A percentile compares a stretch with the other conserved stretches of the same genome.
These are phyloP conservation scores for Citrus sp. DNA, from an alignment of 345 rosid species.

Conservation along the genomic window DNA sequence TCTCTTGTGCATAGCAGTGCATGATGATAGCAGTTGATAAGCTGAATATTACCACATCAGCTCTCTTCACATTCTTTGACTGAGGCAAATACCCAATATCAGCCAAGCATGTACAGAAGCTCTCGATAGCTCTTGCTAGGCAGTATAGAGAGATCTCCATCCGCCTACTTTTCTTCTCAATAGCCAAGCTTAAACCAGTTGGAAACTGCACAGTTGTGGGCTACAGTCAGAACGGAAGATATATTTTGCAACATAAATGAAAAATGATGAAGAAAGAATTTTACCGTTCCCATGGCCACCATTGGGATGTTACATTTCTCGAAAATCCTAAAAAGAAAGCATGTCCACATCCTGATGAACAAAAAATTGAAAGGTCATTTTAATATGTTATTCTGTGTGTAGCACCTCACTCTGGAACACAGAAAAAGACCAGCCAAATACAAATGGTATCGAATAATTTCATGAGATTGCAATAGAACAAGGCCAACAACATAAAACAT, in stretches of 20 bases:
- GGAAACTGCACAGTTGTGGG: slow-evolving; percentile 57
- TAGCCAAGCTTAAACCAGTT: slow-evolving; percentile 73
- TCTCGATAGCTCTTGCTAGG: slow-evolving; percentile 90
- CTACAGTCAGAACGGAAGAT: background rate
- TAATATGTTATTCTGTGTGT: background rate
- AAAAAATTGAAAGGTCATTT: background rate
- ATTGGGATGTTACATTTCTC: slow-evolving; percentile 71
- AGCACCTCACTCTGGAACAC: background rate
- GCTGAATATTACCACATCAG: slow-evolving; percentile 83
- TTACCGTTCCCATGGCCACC: slow-evolving; percentile 79
- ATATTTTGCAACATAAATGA: background rate
- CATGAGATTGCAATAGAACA: background rate
- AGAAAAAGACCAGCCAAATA: no score
- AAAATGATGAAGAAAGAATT: background rate
- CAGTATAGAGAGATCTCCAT: slow-evolving; percentile 95
- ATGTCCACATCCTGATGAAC: slow-evolving; percentile 75
- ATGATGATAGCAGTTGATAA: slow-evolving; percentile 82
- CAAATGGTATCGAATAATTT: background rate
- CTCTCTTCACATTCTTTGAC: slow-evolving; percentile 57
- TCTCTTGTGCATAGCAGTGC: slow-evolving; percentile 91
- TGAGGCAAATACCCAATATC: slow-evolving; percentile 63
- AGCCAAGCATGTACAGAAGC: slow-evolving; percentile 74
- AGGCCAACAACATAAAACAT: slow-evolving; percentile 4
- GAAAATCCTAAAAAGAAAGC: slow-evolving; percentile 76
- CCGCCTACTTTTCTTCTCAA: slow-evolving; percentile 93